Conservation (phyloP, 139 green algal species). For the Coelastrella sp. region DNA sequence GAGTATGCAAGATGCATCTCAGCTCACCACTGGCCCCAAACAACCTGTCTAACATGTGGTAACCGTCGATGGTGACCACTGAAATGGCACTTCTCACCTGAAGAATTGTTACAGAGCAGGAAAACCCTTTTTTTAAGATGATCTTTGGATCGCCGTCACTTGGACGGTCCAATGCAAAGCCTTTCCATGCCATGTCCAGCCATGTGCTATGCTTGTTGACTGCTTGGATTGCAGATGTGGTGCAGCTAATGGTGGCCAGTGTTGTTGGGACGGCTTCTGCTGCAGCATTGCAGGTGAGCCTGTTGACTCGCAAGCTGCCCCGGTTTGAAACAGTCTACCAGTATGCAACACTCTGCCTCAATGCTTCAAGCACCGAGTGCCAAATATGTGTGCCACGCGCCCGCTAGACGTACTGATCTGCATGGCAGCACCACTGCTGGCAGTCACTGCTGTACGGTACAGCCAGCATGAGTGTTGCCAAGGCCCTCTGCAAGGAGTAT, state of each 20-base stretch:
- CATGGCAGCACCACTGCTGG: too few species aligned
- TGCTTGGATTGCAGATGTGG: not conserved
- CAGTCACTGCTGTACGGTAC: too few species aligned
- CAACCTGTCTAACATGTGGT: too few species aligned
- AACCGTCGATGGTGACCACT: too few species aligned
- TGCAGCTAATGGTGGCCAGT: not conserved
- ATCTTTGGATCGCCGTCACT: not conserved
- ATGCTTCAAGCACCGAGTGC: not conserved
- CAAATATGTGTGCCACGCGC: not conserved
- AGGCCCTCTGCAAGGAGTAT: too few species aligned
- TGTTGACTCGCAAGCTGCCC: not conserved
- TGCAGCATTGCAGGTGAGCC: not conserved
- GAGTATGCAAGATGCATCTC: too few species aligned
- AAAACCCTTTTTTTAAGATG: too few species aligned
- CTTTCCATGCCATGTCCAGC: not conserved
- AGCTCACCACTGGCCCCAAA: too few species aligned
- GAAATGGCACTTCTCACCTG: too few species aligned
- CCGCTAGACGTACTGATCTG: too few species aligned
- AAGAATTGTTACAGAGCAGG: too few species aligned
- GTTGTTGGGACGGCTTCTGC: not conserved
- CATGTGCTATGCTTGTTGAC: not conserved
- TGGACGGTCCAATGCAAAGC: not conserved
- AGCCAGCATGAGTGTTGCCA: too few species aligned
- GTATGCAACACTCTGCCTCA: not conserved
- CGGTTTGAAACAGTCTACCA: not conserved